Conservation (phyloP, 2,329 filamentous ascomycete species). For the Lasiodiplodia sp. region DNA sequence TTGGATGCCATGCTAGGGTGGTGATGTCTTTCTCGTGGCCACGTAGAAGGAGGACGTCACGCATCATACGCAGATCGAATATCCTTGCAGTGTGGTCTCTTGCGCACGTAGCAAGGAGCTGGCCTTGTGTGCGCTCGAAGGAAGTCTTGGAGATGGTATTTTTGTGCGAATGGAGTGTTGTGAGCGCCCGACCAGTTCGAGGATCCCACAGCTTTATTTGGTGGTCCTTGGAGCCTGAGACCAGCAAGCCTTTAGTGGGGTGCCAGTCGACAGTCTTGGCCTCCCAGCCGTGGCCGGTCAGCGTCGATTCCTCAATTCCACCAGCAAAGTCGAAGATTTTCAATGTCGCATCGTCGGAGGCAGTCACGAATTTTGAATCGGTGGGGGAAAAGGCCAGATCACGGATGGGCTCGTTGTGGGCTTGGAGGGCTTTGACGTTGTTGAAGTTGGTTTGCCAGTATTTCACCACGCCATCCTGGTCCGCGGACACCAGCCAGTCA, state of each 20-base stretch:
- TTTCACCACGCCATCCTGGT: conserved; percentile 94
- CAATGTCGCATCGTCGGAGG: conserved; percentile 89
- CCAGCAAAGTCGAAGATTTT: conserved; percentile 97
- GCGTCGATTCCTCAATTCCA: conserved; percentile 79
- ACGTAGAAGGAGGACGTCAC: conserved; percentile 90
- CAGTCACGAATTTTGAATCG: conserved; percentile 94
- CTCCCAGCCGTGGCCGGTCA: conserved; percentile 97
- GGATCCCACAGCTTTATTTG: conserved; percentile 98
- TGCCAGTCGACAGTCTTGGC: conserved; percentile 98
- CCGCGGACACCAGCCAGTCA: conserved; percentile 95
- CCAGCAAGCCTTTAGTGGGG: conserved; percentile 89
- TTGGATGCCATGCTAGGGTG: conserved; percentile 90
- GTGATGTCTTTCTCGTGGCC: conserved; percentile 97
- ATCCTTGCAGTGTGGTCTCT: conserved; percentile 91
- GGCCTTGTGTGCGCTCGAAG: conserved; percentile 85
- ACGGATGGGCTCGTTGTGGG: conserved; percentile 86
- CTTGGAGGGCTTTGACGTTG: conserved; percentile 93
- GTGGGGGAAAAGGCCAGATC: conserved; percentile 93
- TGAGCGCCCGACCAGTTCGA: conserved; percentile 86
- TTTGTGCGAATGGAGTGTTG: conserved; percentile 94
- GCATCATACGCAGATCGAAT: conserved; percentile 98
- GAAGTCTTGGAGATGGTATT: conserved; percentile 93
- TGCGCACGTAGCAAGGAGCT: conserved; percentile 88
- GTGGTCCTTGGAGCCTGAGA: conserved; percentile 97
- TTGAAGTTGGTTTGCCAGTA: conserved; percentile 99